phyloP scores from a whole-genome alignment of 2,329 filamentous ascomycete genomes.

The Penicillium brasilianum region DNA sequence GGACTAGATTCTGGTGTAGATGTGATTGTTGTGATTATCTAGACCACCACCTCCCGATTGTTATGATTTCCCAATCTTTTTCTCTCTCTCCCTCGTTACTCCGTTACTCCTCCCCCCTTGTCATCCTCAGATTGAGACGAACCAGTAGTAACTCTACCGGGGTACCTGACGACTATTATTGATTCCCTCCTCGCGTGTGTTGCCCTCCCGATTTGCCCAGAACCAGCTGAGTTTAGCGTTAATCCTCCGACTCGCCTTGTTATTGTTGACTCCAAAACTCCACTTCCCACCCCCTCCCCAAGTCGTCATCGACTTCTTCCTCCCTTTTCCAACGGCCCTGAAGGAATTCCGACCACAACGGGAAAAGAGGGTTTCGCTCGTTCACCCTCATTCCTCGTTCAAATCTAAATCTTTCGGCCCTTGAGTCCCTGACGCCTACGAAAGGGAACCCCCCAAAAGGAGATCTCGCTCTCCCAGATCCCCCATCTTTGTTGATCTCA shows the following conservation, averaged over 20 bases:
- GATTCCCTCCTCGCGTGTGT: constrained; percentile 30
- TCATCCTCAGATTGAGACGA: neutral
- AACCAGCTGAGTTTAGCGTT: constrained; percentile 23
- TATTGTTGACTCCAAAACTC: constrained; percentile 28
- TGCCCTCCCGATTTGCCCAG: constrained; percentile 19
- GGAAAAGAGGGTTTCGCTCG: constrained; percentile 7
- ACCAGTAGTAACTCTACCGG: neutral
- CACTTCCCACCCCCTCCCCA: constrained; percentile 15
- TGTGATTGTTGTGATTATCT: neutral
- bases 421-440: neutral
- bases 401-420: constrained; percentile 6
- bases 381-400: constrained; percentile 25
- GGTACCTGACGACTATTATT: constrained; percentile 11
- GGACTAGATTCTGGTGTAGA: no score
- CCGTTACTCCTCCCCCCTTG: neutral
- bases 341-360: neutral
- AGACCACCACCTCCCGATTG: neutral
- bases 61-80: neutral
- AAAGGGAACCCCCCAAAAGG: no score
- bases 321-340: constrained; percentile 14
- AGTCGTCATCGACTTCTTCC: constrained; percentile 13
- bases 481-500: constrained; percentile 4
- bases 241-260: constrained; percentile 23
- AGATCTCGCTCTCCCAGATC: neutral
- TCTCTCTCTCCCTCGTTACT: no score